Evolutionary conservation across 352 stramenopile species (phyloP), one percentile per base, ranked within the genome.

Genomic region (Phytophthora kernoviae): DNA sequence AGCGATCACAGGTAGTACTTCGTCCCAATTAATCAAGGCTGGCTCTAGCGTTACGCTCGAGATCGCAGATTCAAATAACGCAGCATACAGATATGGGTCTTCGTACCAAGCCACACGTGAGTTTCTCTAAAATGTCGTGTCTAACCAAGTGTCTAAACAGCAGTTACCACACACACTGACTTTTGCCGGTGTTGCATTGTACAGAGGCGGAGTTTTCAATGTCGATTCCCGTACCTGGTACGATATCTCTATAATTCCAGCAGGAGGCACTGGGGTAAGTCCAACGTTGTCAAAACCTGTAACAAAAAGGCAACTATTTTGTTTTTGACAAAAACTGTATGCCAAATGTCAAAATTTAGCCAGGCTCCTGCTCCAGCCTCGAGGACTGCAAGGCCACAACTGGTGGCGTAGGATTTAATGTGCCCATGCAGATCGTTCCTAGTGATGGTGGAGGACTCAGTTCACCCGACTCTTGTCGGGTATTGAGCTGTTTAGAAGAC

Each of bases 191-290:
- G 12, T 26, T n/a, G 21, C 22, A 17, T 5, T 26, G 14, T 62
- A n/a, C 47, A 84, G 75, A 88, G 47, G 81, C 79, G 7, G 83
- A 92, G 53, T 90, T 93, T 46, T 85, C 9, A 75, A 70, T 6
- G 78, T 84, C 32, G 69, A 69, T 39, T 76, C 65, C 36, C 70
- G 57, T 32, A 73, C 78, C 4, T 93, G 84, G 81, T 90, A 70
- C 57, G 84, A 91, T 41, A 93, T 93, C 65, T 87, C 73, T 42
- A 93, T 89, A 55, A 90, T 93, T 53, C 84, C 84, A 8, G 74
- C 81, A 0, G 79, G 81, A 10, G 65, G 40, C 32, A 59, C 54
- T 9, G 56, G 60, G 17, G 74, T 84, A 71, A 42, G 70, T 71
- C 8, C 18, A 49, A 62, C 34, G 37, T 37, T 39, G n/a, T 9